Evolutionary conservation across 345 rosid species (phyloP), one percentile per base, ranked within the genome.

Genomic region (Arabidopsis arenosa): DNA sequence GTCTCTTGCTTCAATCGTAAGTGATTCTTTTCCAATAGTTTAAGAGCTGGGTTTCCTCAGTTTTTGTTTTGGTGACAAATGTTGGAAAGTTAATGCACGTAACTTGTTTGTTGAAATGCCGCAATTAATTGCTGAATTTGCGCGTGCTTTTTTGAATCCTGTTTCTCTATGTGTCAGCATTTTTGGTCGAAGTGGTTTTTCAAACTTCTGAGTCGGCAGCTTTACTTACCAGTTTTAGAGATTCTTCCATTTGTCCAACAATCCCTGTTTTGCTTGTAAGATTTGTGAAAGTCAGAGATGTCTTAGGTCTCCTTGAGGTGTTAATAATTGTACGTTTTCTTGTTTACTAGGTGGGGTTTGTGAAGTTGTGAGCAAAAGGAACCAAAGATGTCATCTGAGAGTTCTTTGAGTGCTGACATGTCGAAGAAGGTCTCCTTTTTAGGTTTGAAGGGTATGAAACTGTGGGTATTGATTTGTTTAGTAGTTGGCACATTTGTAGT

Each of bases 391-490:
- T 80, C 95, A 5, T 82, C 93, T 23, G 85, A 84, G 71, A 85
- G 80, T 82, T 77, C 86, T 39, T 71, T 95, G 68, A 91, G 85
- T 75, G 81, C 87, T 18, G 90, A 85, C 49, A 78, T 93, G 69
- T 88, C 96, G 2, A 86, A 83, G 86, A 95, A 82, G 83, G 83
- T 95, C 40, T 80, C 91, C 1, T 30, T 92, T 77, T 86, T 93
- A 62, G 99, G 98, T 84, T 77, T 93, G 17, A 88, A 80, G 72
- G 97, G 91, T 84, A 74, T 93, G 30, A 95, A 89, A 79, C 81
- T 93, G 21, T 95, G 98, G 98, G 98, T 89, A 72, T 75, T 95
- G 86, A 84, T 95, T 53, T 89, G 97, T 49, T 67, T 89, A 62
- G 86, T 85, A 15, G 93, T 93, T 51, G 91, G 84, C 44, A 82